Conservation (phyloP, 371 early-diverging fungal genomes). For the Mucor racemosus region DNA sequence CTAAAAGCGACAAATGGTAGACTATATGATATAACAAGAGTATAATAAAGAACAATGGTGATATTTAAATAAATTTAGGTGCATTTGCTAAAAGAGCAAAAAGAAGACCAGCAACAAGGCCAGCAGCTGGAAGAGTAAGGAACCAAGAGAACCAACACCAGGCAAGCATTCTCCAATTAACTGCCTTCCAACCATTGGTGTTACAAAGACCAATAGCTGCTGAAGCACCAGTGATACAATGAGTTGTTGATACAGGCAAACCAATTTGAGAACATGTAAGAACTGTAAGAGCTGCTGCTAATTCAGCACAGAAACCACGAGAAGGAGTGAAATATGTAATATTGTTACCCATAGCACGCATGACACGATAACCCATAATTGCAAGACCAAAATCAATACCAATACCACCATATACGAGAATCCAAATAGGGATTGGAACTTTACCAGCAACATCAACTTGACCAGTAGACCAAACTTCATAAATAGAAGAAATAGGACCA, state of each 20-base stretch:
- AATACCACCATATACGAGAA: slow-evolving; percentile 79
- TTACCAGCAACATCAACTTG: slow-evolving; percentile 54
- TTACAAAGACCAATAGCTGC: slow-evolving; percentile 83
- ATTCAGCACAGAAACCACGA: slow-evolving; percentile 85
- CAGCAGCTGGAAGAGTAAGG: slow-evolving; percentile 81
- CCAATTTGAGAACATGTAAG: slow-evolving; percentile 83
- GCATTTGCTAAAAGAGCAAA: slow-evolving; percentile 68
- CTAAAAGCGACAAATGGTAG: too few species aligned
- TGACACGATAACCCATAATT: slow-evolving; percentile 73
- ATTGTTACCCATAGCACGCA: slow-evolving; percentile 83
- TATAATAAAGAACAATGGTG: too few species aligned
- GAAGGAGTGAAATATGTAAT: slow-evolving; percentile 86
- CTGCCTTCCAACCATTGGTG: slow-evolving; percentile 61
- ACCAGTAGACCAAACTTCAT: slow-evolving; percentile 71
- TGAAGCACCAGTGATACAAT: slow-evolving; percentile 89
- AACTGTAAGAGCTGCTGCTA: slow-evolving; percentile 85
- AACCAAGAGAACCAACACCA: slow-evolving; percentile 80
- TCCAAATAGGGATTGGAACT: slow-evolving; percentile 73
- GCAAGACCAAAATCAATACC: slow-evolving; percentile 83
- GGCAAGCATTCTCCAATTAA: slow-evolving; percentile 84
- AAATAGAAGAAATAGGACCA: slow-evolving; percentile 76
- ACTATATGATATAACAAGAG: too few species aligned
- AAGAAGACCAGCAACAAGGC: slow-evolving; percentile 67
- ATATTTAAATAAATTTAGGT: slow-evolving; percentile 35
- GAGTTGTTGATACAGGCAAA: slow-evolving; percentile 88